Percentiles rank a stretch among this genome's conserved stretches.
Conservation (phyloP, 257 asterid genomes). For the Solanum piurae region DNA sequence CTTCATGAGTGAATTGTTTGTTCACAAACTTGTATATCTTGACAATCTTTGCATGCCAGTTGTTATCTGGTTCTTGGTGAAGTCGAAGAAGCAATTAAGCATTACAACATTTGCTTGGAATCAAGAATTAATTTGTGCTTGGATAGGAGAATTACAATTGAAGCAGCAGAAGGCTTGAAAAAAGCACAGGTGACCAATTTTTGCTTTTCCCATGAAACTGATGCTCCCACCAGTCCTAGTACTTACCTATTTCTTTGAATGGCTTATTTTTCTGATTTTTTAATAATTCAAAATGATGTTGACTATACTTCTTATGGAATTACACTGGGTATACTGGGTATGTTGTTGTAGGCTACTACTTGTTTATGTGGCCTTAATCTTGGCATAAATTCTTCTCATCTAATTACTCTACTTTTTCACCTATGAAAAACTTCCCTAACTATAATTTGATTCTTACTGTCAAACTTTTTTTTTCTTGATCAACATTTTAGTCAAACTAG, state of each 20-base stretch:
- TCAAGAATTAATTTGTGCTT: conserved; percentile 44
- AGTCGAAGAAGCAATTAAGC: conserved; percentile 49
- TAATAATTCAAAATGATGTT: neutral
- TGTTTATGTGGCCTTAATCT: neutral
- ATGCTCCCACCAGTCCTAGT: neutral
- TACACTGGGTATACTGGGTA: neutral
- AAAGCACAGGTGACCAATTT: conserved; percentile 62
- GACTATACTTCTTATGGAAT: neutral
- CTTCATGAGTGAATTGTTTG: neutral
- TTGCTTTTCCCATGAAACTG: neutral
- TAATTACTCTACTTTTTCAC: neutral
- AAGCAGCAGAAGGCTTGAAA: conserved; percentile 77
- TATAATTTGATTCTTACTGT: neutral
- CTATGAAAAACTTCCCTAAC: neutral
- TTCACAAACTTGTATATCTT: neutral
- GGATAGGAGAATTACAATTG: conserved; percentile 77
- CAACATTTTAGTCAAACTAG: neutral
- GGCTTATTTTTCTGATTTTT: neutral
- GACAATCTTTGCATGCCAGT: conserved; percentile 20
- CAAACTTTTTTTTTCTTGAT: neutral
- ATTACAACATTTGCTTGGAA: conserved; percentile 54
- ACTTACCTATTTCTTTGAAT: neutral
- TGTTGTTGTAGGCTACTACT: neutral
- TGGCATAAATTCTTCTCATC: neutral
- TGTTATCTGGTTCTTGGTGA: conserved; percentile 85